Conservation (phyloP, 257 asterid species). For the Anisodus acutangulus region DNA sequence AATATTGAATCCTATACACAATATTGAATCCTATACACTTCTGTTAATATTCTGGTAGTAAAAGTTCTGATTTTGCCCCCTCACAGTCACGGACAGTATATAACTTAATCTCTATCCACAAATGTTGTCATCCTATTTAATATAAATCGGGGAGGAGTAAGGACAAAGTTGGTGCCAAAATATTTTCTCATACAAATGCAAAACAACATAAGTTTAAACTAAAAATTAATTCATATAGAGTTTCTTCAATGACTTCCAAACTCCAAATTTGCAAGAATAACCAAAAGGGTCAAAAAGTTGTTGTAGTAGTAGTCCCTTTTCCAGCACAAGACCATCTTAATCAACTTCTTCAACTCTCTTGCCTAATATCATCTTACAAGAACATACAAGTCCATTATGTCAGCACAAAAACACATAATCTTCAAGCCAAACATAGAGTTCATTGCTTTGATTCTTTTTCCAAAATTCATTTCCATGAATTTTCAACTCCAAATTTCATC, state of each 20-base stretch:
- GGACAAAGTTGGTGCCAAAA: neutral
- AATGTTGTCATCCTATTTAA: neutral
- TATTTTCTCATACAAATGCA: neutral
- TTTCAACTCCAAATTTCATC: conserved; percentile 32
- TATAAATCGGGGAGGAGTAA: neutral
- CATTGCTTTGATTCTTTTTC: conserved; percentile 53
- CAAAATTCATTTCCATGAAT: conserved; percentile 55
- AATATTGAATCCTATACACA: too few species aligned
- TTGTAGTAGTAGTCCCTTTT: conserved; percentile 66
- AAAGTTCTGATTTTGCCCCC: too few species aligned
- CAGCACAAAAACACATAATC: conserved; percentile 59
- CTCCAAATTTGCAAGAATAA: neutral
- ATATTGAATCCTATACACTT: too few species aligned
- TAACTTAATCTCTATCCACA: neutral
- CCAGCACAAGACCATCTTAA: conserved; percentile 81
- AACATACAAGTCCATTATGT: conserved; percentile 53
- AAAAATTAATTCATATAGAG: neutral
- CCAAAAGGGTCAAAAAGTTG: conserved; percentile 34
- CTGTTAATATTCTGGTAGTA: too few species aligned
- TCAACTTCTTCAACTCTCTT: conserved; percentile 82
- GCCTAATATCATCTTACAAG: conserved; percentile 54
- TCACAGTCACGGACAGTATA: too few species aligned
- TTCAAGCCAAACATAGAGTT: conserved; percentile 56
- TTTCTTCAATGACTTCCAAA: conserved; percentile 14
- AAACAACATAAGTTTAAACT: neutral